Evolutionary conservation across 805 yeast species (phyloP), one percentile per base, ranked within the genome.

Genomic region (Sugiyamaella smithiae): DNA sequence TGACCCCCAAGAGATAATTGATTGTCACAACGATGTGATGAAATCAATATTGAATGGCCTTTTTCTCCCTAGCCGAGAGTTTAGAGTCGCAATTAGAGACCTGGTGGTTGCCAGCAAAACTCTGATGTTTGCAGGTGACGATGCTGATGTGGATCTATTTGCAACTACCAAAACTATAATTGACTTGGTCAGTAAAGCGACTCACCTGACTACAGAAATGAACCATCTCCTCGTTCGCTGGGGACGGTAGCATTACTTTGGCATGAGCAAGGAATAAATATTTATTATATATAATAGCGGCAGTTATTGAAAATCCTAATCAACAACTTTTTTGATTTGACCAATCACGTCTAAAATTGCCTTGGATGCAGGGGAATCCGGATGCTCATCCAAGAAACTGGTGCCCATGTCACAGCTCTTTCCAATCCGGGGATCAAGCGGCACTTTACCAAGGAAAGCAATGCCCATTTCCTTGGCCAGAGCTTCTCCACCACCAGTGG

Each of bases 351-450:
- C 84, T 52, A 88, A 66, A 48, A 93, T 83, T 0, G 97, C 96
- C 1, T 76, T 75, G 2, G 96, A 79, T 0, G 98, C 96, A 0
- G 99, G 98, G 2, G 96, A 87, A 51, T 90, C 97, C 0, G 96
- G 91, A 59, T 82, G 83, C 46, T 73, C 69, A 56, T 89, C 97
- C 14, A 67, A 54, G 66, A 91, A 93, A 52, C 86, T 81, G 56
- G 79, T 84, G 16, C 99, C 99, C 19, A 71, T 58, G 63, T 93
- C 99, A 67, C 97, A 89, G 38, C 89, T 76, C 58, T 75, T 77
- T 0, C 98, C 98, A 16, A 93, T 88, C 52, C 98, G 74, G 11
- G 99, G 98, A 68, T 93, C 99, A 37, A 93, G 73, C 0, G 99
- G 99, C 1, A 93, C 97, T 8, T 88, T 76, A 0, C 99, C 99